These are phyloP conservation scores for Priceomyces haplophilus DNA, from an alignment of 805 yeast genomes.

Conservation along the genomic window DNA sequence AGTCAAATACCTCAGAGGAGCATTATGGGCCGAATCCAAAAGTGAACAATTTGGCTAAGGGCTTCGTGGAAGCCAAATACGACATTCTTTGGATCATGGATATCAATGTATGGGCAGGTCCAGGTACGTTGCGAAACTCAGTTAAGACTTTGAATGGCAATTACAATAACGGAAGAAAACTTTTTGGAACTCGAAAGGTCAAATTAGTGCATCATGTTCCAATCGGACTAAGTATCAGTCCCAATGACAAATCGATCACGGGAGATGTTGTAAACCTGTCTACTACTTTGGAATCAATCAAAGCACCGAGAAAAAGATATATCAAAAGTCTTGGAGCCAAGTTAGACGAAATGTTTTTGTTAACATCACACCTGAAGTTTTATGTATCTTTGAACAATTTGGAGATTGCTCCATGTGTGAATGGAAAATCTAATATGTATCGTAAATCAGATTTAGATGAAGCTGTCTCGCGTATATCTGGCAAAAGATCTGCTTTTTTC, in stretches of 20 bases:
- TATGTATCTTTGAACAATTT: constrained; percentile 74
- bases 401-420: constrained; percentile 82
- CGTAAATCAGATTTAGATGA: constrained; percentile 61
- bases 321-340: constrained; percentile 51
- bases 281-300: not conserved
- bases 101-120: constrained; percentile 76
- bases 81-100: constrained; percentile 85
- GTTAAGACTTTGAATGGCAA: constrained; percentile 49
- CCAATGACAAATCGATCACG: constrained; percentile 18
- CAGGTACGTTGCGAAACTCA: constrained; percentile 63
- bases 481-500: constrained; percentile 27
- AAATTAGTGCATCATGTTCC: constrained; percentile 83
- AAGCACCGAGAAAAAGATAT: constrained; percentile 10
- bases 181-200: constrained; percentile 39
- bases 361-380: constrained; percentile 82
- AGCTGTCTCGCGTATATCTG: constrained; percentile 47
- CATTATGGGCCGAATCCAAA: constrained; percentile 85
- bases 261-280: constrained; percentile 14
- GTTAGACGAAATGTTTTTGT: constrained; percentile 80
- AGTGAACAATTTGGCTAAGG: constrained; percentile 82
- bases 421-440: constrained; percentile 83
- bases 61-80: constrained; percentile 61
- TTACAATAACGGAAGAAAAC: constrained; percentile 47
- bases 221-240: constrained; percentile 47
- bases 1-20: constrained; percentile 25